Conservation (phyloP, 2,329 filamentous ascomycete species). For the Elsinoe australis region DNA sequence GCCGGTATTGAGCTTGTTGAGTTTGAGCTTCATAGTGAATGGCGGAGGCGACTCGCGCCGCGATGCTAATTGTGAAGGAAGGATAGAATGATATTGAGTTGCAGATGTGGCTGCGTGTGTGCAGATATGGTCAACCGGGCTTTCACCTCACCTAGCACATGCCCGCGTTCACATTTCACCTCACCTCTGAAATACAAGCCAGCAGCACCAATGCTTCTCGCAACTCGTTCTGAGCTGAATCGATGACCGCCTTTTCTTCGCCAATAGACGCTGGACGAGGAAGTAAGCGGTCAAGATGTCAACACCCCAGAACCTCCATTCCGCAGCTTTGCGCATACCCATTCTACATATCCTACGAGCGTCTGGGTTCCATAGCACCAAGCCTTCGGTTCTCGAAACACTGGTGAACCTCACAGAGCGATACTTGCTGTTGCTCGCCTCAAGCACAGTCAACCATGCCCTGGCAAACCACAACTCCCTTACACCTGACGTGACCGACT, state of each 20-base stretch:
- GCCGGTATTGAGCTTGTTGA: slow-evolving; percentile 18
- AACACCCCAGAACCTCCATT: slow-evolving; percentile 45
- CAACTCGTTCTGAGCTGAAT: too few relatives aligned
- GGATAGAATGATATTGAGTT: background rate
- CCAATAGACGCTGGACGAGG: background rate
- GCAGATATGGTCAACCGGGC: slow-evolving; percentile 1
- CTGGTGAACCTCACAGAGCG: slow-evolving; percentile 79
- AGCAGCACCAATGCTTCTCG: too few relatives aligned
- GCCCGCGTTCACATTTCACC: too few relatives aligned
- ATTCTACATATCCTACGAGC: slow-evolving; percentile 88
- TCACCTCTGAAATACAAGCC: too few relatives aligned
- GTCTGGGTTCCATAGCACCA: slow-evolving; percentile 77
- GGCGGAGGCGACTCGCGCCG: slow-evolving; percentile 3
- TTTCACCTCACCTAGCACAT: too few relatives aligned
- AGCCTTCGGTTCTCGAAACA: slow-evolving; percentile 74
- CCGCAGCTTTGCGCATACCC: slow-evolving; percentile 75
- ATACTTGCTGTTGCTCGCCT: slow-evolving; percentile 69
- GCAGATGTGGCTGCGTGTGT: background rate
- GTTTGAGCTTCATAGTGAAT: slow-evolving; percentile 22
- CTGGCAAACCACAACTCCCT: slow-evolving; percentile 60
- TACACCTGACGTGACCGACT: slow-evolving; percentile 61
- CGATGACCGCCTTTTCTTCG: too few relatives aligned
- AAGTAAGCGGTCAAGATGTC: slow-evolving; percentile 15
- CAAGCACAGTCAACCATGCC: slow-evolving; percentile 64
- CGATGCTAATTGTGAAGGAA: background rate